These are phyloP conservation scores for Saturnispora mendoncae DNA, from an alignment of 805 yeast species.

Conservation along the genomic window DNA sequence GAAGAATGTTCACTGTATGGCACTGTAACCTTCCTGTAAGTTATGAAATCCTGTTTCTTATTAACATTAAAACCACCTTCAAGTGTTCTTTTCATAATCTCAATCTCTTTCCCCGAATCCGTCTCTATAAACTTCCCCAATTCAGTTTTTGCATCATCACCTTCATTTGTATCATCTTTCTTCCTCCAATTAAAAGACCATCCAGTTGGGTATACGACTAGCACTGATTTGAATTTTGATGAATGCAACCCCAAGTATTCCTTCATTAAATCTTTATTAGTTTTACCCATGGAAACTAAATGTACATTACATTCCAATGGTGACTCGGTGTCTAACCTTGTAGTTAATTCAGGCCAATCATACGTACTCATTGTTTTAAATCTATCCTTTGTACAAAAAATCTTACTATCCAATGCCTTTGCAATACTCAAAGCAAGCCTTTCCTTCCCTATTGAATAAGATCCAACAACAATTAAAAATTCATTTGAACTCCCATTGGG, in stretches of 20 bases:
- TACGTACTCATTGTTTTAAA: conserved; percentile 38
- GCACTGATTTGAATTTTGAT: conserved; percentile 44
- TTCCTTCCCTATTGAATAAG: conserved; percentile 92
- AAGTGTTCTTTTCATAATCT: conserved; percentile 1
- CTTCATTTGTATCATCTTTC: neutral
- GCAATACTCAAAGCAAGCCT: conserved; percentile 65
- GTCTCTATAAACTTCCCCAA: conserved; percentile 11
- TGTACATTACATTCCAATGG: conserved; percentile 53
- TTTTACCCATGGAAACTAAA: conserved; percentile 58
- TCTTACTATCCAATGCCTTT: conserved; percentile 40
- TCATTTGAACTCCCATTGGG: conserved; percentile 13
- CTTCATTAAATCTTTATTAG: conserved; percentile 37
- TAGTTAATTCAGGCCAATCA: conserved; percentile 35
- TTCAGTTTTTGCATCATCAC: neutral
- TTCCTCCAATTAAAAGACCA: conserved; percentile 53
- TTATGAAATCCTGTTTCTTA: conserved; percentile 11
- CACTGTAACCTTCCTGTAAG: conserved; percentile 18
- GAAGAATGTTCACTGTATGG: conserved; percentile 96
- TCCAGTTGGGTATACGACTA: conserved; percentile 85
- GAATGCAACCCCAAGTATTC: conserved; percentile 42
- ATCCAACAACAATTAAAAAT: conserved; percentile 60
- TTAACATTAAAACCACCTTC: conserved; percentile 10
- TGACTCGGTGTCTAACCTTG: conserved; percentile 33
- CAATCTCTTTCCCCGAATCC: conserved; percentile 3
- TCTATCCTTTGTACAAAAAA: conserved; percentile 44